Evolutionary conservation across 805 yeast species (phyloP).

Genomic region (Saccharomycopsis sp.): DNA sequence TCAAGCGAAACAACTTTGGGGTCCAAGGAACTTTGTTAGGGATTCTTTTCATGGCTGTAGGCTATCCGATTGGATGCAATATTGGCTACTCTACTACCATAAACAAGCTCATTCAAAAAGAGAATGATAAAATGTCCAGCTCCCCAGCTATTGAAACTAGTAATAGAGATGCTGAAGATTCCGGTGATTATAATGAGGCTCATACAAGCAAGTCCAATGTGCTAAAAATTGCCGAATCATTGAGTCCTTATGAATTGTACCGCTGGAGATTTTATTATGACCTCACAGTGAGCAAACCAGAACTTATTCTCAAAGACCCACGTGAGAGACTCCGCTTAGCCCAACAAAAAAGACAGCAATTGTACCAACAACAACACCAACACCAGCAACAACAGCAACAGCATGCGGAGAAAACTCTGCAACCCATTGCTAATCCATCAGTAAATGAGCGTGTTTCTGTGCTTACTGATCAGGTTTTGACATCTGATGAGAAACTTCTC

Average conservation of each 20-base stretch:
- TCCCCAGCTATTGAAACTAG: background rate
- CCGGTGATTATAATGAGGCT: background rate
- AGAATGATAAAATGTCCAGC: background rate
- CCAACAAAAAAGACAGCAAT: background rate
- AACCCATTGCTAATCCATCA: background rate
- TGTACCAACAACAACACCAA: background rate
- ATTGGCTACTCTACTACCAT: background rate
- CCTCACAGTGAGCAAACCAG: constrained; percentile 11
- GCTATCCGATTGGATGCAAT: background rate
- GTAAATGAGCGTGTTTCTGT: background rate
- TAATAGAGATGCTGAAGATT: background rate
- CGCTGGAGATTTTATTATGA: constrained; percentile 14
- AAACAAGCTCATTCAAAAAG: background rate
- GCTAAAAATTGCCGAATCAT: constrained; percentile 6
- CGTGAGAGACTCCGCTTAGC: constrained; percentile 2
- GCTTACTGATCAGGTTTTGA: background rate
- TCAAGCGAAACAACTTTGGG: constrained; percentile 8
- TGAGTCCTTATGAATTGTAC: constrained; percentile 1
- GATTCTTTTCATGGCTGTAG: background rate
- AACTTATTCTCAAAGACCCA: constrained; percentile 10
- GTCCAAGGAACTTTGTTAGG: constrained; percentile 10
- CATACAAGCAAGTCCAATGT: background rate
- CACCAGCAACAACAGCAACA: background rate
- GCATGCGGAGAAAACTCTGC: background rate
- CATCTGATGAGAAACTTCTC: background rate